These are phyloP conservation scores for Tieghemiomyces parasiticus DNA, from an alignment of 192 early-diverging fungal genomes.

Conservation along the genomic window DNA sequence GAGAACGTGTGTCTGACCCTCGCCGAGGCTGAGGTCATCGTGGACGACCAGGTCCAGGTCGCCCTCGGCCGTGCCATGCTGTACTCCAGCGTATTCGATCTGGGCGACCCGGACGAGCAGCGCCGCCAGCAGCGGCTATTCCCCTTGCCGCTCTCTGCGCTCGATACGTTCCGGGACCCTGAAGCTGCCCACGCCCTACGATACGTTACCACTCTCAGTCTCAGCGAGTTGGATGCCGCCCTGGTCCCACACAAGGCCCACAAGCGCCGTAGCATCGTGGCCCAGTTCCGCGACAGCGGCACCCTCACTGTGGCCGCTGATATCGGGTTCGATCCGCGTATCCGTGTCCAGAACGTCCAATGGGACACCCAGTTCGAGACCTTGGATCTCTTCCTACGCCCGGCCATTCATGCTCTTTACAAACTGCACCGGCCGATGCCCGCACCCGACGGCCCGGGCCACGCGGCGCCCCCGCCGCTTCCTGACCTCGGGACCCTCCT, in stretches of 20 bases:
- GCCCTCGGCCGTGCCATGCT: slow-evolving; percentile 7
- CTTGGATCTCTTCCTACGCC: slow-evolving; percentile 7
- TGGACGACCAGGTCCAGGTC: slow-evolving; percentile 11
- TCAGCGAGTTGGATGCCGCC: slow-evolving; percentile 7
- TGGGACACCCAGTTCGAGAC: slow-evolving; percentile 11
- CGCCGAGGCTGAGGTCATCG: slow-evolving; percentile 12
- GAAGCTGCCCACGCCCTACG: slow-evolving; percentile 6
- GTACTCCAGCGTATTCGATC: slow-evolving; percentile 10
- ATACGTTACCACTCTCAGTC: slow-evolving; percentile 3
- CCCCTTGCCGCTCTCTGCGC: neutral
- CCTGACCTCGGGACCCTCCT: neutral
- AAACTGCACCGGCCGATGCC: slow-evolving; percentile 6
- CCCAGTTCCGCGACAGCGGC: slow-evolving; percentile 6
- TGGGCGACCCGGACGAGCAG: slow-evolving; percentile 9
- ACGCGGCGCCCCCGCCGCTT: neutral
- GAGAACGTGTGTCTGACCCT: slow-evolving; percentile 9
- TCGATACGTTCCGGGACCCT: neutral
- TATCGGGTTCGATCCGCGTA: slow-evolving; percentile 2
- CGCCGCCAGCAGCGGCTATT: slow-evolving; percentile 3
- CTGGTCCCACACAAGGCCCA: slow-evolving; percentile 9
- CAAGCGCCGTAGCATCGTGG: slow-evolving; percentile 5
- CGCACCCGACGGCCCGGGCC: neutral
- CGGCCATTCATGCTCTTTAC: slow-evolving; percentile 11
- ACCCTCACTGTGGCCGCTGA: slow-evolving; percentile 4
- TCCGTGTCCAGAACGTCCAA: slow-evolving; percentile 8